Conservation (phyloP, 2,329 filamentous ascomycete genomes). For the Phyllosticta ampelicida region DNA sequence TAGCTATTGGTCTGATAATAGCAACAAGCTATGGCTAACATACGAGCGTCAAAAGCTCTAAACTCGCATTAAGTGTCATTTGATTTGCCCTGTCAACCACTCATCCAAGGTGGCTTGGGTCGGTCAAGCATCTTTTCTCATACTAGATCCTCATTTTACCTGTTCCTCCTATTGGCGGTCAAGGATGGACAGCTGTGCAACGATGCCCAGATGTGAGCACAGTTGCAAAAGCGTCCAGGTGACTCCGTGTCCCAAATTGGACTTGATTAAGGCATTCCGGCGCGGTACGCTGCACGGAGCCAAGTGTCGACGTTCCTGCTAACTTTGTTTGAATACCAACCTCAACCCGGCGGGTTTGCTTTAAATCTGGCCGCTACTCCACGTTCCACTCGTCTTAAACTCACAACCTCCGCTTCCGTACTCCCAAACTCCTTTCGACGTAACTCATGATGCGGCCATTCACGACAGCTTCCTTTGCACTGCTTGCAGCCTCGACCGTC, state of each 20-base stretch:
- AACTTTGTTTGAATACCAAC: neutral
- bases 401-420: neutral
- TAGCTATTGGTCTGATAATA: neutral
- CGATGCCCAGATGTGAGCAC: neutral
- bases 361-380: neutral
- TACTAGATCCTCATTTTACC: neutral
- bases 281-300: neutral
- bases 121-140: neutral
- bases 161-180: neutral
- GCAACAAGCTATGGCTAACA: neutral
- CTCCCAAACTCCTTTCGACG: rapidly evolving
- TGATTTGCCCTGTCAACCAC: neutral
- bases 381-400: neutral
- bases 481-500: neutral
- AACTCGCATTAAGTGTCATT: neutral
- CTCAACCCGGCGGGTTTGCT: neutral
- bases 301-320: neutral
- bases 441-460: neutral
- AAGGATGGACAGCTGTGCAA: neutral
- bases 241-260: neutral
- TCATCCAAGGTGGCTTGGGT: neutral
- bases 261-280: neutral
- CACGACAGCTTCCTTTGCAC: neutral
- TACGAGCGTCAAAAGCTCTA: neutral
- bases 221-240: neutral